Percentiles rank a stretch among this genome's conserved stretches.
These are phyloP conservation scores for Alectoria sarmentosa DNA, from an alignment of 495 filamentous ascomycete genomes.

Conservation along the genomic window DNA sequence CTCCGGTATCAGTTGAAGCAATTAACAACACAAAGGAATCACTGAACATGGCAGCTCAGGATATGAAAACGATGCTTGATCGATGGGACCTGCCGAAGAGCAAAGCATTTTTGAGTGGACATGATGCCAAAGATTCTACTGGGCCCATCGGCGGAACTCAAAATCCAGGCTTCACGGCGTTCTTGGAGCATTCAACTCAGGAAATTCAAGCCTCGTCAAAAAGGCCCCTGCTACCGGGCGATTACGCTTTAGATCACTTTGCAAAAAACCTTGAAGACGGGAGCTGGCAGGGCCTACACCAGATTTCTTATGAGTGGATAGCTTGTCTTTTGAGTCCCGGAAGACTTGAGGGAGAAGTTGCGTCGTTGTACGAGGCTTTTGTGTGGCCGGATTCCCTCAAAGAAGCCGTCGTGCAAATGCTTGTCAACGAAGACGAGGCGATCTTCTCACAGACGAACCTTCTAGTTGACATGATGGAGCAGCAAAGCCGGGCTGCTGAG, in stretches of 20 bases:
- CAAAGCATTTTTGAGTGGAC: conserved; percentile 47
- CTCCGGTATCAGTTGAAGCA: conserved; percentile 19
- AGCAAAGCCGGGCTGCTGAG: conserved; percentile 9
- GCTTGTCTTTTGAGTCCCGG: conserved; percentile 43
- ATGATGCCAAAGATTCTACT: conserved; percentile 43
- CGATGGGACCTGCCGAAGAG: conserved; percentile 56
- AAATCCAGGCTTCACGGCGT: conserved; percentile 60
- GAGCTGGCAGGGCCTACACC: conserved; percentile 51
- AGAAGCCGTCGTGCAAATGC: conserved; percentile 57
- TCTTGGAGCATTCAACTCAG: conserved; percentile 70
- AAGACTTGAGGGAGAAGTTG: conserved; percentile 12
- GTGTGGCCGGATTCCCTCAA: conserved; percentile 73
- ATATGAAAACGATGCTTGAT: conserved; percentile 47
- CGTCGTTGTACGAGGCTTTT: conserved; percentile 47
- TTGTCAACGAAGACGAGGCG: conserved; percentile 60
- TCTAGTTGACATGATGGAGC: conserved; percentile 36
- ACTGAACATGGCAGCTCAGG: conserved; percentile 37
- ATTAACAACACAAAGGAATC: conserved; percentile 19
- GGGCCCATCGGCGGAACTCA: conserved; percentile 44
- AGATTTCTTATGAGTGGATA: conserved; percentile 60
- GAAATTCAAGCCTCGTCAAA: conserved; percentile 44
- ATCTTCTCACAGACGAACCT: conserved; percentile 50
- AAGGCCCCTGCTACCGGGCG: conserved; percentile 48
- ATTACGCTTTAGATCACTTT: conserved; percentile 51
- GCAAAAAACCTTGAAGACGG: conserved; percentile 43